Conservation (phyloP, 1,284 basidiomycete species). For the Malassezia sp. region DNA sequence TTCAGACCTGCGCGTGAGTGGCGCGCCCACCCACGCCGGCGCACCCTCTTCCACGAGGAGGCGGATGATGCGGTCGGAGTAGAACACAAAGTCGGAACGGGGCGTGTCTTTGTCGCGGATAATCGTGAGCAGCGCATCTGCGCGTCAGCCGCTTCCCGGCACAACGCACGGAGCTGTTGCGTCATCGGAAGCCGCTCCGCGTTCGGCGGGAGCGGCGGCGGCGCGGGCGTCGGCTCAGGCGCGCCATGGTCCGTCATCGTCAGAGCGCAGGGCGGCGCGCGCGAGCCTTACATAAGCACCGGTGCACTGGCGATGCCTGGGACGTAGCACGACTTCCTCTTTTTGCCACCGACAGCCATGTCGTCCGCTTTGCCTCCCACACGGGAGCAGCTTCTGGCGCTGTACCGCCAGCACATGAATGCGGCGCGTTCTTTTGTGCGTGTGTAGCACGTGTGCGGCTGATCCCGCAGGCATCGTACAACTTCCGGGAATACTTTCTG, state of each 20-base stretch:
- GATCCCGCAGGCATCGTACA: constrained; percentile 39
- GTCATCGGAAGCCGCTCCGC: constrained; percentile 78
- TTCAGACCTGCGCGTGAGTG: constrained; percentile 61
- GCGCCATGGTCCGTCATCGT: too few relatives aligned
- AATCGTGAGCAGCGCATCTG: constrained; percentile 85
- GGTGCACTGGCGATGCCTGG: too few relatives aligned
- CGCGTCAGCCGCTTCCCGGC: neutral
- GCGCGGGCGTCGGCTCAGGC: neutral
- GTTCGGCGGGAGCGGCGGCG: constrained; percentile 55
- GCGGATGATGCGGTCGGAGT: constrained; percentile 61
- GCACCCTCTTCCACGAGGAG: constrained; percentile 55
- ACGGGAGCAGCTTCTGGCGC: constrained; percentile 27
- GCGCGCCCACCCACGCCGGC: constrained; percentile 12
- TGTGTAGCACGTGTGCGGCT: too few relatives aligned
- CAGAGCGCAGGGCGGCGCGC: too few relatives aligned
- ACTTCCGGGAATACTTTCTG: constrained; percentile 46
- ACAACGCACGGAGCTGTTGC: constrained; percentile 59
- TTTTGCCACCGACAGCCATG: too few relatives aligned
- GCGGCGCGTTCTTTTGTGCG: constrained; percentile 44
- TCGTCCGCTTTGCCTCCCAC: constrained; percentile 3
- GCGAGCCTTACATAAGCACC: too few relatives aligned
- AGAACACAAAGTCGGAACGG: constrained; percentile 91
- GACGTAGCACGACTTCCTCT: neutral
- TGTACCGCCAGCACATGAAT: constrained; percentile 40
- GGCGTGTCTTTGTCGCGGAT: constrained; percentile 55